Evolutionary conservation across 2,329 filamentous ascomycete species (phyloP).

Genomic region (Fusarium palustre): DNA sequence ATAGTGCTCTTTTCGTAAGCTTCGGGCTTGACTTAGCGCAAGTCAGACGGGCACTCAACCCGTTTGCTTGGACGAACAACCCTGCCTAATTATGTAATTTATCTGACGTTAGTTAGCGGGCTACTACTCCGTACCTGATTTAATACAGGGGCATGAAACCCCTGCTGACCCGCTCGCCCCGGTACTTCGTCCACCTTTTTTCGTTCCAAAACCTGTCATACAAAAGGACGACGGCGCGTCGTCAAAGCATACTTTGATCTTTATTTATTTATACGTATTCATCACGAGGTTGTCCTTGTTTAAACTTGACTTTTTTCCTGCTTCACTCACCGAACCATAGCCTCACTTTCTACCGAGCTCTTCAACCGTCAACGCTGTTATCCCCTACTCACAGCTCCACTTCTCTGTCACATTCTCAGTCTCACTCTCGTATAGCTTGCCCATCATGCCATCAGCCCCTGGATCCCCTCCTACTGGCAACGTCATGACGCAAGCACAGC

Average conservation of each 20-base stretch:
- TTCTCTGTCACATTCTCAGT: not conserved
- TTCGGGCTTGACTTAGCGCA: not conserved
- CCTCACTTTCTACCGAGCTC: not conserved
- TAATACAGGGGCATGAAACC: conserved; percentile 17
- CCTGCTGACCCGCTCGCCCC: conserved; percentile 8
- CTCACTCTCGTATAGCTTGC: not conserved
- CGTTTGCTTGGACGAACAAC: not conserved
- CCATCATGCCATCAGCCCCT: conserved; percentile 27
- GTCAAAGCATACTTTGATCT: not conserved
- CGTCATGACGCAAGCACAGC: conserved; percentile 32
- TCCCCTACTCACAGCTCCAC: not conserved
- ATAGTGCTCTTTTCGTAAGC: not conserved
- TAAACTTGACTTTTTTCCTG: not conserved
- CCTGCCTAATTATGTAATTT: conserved; percentile 18
- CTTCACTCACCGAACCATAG: not conserved
- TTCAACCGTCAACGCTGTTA: not conserved
- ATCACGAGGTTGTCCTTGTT: not conserved
- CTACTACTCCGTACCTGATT: conserved; percentile 22
- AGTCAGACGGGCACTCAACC: not conserved
- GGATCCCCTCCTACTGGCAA: conserved; percentile 26
- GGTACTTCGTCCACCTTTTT: conserved; percentile 14
- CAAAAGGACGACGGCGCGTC: conserved; percentile 22
- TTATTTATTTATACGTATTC: not conserved
- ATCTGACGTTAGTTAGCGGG: conserved; percentile 21
- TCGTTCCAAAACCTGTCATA: conserved; percentile 15